phyloP scores from a whole-genome alignment of 2,329 filamentous ascomycete genomes.

The Teratosphaeria pseudoeucalypti region DNA sequence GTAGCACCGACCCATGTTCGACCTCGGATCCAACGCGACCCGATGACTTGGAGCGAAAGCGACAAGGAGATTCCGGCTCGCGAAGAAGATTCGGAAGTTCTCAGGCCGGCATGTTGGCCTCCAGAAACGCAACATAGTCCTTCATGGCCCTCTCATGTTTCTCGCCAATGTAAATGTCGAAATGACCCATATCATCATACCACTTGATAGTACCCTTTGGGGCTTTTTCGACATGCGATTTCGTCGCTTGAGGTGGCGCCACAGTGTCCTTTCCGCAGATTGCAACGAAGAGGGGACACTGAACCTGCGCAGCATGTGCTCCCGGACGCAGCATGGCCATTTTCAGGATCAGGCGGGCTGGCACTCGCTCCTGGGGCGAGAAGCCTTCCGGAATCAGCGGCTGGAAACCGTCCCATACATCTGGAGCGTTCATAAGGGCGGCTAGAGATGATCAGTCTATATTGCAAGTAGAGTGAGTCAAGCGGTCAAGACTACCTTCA shows the following conservation, averaged over 20 bases:
- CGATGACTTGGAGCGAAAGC: no score
- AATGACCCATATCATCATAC: constrained; percentile 23
- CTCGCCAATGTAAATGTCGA: constrained; percentile 25
- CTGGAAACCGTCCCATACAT: neutral
- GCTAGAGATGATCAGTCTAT: constrained; percentile 5
- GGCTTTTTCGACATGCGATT: constrained; percentile 6
- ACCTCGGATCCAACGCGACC: no score
- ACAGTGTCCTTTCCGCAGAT: constrained; percentile 29
- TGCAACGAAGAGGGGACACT: constrained; percentile 29
- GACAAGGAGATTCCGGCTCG: no score
- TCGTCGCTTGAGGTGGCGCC: constrained; percentile 28
- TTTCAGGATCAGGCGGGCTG: neutral
- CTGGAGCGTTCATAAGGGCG: neutral
- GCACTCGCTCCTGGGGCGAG: constrained; percentile 12
- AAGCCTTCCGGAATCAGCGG: constrained; percentile 5
- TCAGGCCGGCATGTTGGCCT: neutral
- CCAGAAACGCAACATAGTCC: constrained; percentile 26
- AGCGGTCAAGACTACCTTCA: constrained; percentile 12
- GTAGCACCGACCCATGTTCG: no score
- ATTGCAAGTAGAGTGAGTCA: constrained; percentile 24
- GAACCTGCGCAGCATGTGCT: neutral
- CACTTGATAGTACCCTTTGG: neutral
- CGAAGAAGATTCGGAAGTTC: neutral
- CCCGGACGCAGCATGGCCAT: neutral
- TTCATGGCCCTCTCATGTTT: constrained; percentile 23